Conservation (phyloP, 176 grass and related monocot species). For the Eleusine indica region DNA sequence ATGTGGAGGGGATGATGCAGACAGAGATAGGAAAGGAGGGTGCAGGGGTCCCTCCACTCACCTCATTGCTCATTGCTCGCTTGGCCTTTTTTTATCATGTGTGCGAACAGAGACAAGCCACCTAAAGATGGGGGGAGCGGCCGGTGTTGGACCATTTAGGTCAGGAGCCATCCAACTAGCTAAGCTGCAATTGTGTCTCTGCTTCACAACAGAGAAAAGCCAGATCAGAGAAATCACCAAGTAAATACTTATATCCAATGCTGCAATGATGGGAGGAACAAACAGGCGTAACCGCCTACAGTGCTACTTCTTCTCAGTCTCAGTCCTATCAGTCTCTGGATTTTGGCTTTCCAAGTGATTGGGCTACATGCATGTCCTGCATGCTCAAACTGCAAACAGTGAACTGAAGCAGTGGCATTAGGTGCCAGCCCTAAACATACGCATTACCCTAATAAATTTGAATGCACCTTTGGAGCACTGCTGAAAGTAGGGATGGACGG, state of each 20-base stretch:
- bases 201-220: background rate
- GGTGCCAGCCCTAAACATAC: background rate
- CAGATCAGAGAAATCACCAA: background rate
- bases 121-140: slow-evolving; percentile 39
- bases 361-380: background rate
- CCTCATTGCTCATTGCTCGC: slow-evolving; percentile 11
- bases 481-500: background rate
- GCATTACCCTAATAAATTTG: background rate
- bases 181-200: background rate
- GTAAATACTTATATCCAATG: background rate
- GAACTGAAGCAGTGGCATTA: background rate
- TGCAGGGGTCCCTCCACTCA: slow-evolving; percentile 38
- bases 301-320: background rate
- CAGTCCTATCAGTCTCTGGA: background rate
- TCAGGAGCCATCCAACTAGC: slow-evolving; percentile 40
- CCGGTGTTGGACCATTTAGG: slow-evolving; percentile 48
- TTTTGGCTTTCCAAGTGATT: background rate
- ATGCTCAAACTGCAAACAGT: background rate
- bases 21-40: background rate
- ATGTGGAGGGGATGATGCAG: background rate
- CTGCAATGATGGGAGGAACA: slow-evolving; percentile 30
- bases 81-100: slow-evolving; percentile 45
- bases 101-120: slow-evolving; percentile 59
- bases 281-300: slow-evolving; percentile 9
- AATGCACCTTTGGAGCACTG: background rate